phyloP scores from a whole-genome alignment of 2,329 filamentous ascomycete genomes.

The Beauveria varroae region DNA sequence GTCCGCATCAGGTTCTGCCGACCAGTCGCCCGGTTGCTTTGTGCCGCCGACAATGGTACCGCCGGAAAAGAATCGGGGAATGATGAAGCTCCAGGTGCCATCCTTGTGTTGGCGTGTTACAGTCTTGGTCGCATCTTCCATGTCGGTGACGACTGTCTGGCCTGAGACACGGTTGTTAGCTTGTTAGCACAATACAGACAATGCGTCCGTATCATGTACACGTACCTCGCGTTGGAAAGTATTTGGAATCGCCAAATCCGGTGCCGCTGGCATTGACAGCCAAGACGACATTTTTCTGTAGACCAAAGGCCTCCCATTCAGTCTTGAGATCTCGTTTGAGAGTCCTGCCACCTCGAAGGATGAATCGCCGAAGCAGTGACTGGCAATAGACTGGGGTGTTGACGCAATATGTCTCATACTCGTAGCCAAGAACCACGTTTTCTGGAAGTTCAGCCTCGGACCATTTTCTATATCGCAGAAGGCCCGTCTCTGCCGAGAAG shows the following conservation, averaged over 20 bases:
- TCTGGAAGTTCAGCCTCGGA: constrained; percentile 30
- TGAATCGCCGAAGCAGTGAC: constrained; percentile 26
- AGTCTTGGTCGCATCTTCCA: constrained; percentile 25
- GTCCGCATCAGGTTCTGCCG: constrained; percentile 36
- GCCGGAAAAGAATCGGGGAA: constrained; percentile 52
- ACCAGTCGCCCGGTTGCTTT: constrained; percentile 51
- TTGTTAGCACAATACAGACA: background rate
- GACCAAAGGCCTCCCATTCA: constrained; percentile 25
- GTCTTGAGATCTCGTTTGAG: constrained; percentile 20
- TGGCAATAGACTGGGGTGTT: constrained; percentile 48
- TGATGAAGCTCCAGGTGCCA: constrained; percentile 54
- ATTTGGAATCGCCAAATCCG: constrained; percentile 25
- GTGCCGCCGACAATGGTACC: constrained; percentile 60
- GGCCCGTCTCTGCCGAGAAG: constrained; percentile 22
- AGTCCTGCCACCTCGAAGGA: constrained; percentile 23
- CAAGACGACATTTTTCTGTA: constrained; percentile 17
- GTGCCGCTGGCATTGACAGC: constrained; percentile 27
- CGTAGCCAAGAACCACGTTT: constrained; percentile 37
- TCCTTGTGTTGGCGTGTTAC: constrained; percentile 56
- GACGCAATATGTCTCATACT: constrained; percentile 48
- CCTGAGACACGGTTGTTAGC: constrained; percentile 19
- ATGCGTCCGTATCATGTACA: background rate
- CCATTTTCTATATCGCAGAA: constrained; percentile 23
- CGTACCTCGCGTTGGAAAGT: constrained; percentile 27
- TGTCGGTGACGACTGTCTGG: constrained; percentile 30